Base-by-base conservation (phyloP, 805 yeast genomes). In the Naumovozyma baii region DNA sequence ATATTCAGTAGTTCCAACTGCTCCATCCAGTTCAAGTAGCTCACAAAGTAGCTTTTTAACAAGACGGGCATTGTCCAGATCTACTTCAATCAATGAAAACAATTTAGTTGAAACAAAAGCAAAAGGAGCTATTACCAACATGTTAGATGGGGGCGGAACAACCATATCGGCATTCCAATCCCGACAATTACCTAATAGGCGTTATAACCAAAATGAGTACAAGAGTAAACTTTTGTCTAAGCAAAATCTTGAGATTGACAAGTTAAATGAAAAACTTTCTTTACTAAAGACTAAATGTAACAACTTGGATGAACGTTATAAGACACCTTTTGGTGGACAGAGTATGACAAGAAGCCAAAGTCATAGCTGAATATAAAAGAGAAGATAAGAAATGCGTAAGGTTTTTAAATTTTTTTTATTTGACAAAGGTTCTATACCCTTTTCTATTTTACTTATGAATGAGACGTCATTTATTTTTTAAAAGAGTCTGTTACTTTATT, bases 1-100 rank as follows among this genome's bases (percentile, higher is more conserved):
- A 49, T 82, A 77, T 52, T 75, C 83, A 2, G 83, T 82, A 16
- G 78, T 82, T 10, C 90, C 90, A 17, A 82, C 87, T 0, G 85
- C 85, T 0, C 87, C 87, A 17, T 59, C 63, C 17, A 45, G 52
- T 19, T 41, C 54, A 8, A 51, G 46, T 29, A 39, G 41, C 7
- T 45, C 50, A 15, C 38, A 41, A 10, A 45, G 50, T 14, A 54
- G 49, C 28, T 39, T 46, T 18, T 33, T 41, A 18, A 40, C 39
- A 5, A 50, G 44, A 16, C 47, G 46, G 7, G 15, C 31, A 5
- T n/a, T 29, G 5, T 29, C 31, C 14, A 29, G 15, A n/a, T 12
- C 15, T n/a, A 29, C 14, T 13, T 29, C 31, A 12, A 12, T 29
- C 5, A 29, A 29, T 29, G 31, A 29, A 13, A 29, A 29, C 13